Base-by-base conservation (phyloP, 2,329 filamentous ascomycete genomes). In the Plenodomus tracheiphilus region DNA sequence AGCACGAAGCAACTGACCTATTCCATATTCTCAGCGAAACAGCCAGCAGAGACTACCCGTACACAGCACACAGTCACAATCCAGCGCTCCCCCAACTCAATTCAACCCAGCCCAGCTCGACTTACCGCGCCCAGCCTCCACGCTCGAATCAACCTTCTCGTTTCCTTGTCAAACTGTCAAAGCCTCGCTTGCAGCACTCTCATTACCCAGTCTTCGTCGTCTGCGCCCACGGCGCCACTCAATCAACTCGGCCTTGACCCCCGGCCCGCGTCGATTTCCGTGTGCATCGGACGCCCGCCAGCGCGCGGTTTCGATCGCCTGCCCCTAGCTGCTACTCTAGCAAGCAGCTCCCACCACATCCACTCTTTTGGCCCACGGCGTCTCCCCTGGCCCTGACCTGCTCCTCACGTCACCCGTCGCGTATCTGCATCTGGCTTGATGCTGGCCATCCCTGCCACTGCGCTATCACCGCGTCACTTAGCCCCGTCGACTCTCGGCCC, bases 401-500 rank as follows among this genome's bases (percentile, higher is more conserved):
- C 52, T 51, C 51, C 51, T 53, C 44, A 54, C 49, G 39, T 56
- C 54, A 53, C 49, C 39, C 39, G 49, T 59, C 59, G 54, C 56
- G 35, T 48, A 59, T 50, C 57, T 57, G 43, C 17, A 55, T 61
- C 48, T 46, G 49, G 48, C 51, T 42, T 46, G 25, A 34, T 50
- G 43, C 46, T 57, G 51, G 47, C 49, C 41, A 49, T n/a, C n/a
- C n/a, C n/a, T n/a, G n/a, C n/a, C n/a, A 47, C 41, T 20, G 7
- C 58, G 58, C 54, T 57, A 51, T 50, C 51, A 37, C 51, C 49
- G 46, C 57, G 46, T 57, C 51, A 45, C 46, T 54, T 60, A 58
- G 57, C 58, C 60, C 56, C 52, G 46, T 47, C 56, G 19, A 49
- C 54, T 42, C 53, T 64, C 65, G 64, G 62, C 64, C 61, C 56